Conservation (phyloP, 2,329 filamentous ascomycete genomes). For the Claviceps monticola region DNA sequence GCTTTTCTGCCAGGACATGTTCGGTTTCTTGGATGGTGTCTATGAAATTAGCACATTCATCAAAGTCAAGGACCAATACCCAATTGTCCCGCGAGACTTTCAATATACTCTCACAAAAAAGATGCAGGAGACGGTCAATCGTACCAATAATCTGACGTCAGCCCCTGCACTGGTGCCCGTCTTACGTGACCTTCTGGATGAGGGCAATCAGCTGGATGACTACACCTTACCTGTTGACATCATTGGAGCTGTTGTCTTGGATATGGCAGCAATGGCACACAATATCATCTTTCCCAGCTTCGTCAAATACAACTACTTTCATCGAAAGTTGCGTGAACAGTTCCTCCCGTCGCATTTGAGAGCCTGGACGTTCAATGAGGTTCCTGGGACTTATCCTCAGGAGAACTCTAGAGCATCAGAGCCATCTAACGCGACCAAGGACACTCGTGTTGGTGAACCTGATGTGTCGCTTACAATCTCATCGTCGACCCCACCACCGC, state of each 20-base stretch:
- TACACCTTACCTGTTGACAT: conserved; percentile 12
- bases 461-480: background rate
- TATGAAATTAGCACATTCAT: conserved; percentile 17
- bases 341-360: conserved; percentile 12
- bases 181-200: conserved; percentile 13
- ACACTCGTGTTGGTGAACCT: background rate
- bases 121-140: conserved; percentile 8
- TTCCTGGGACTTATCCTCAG: conserved; percentile 17
- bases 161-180: conserved; percentile 13
- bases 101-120: conserved; percentile 11
- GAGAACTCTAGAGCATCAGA: conserved; percentile 4
- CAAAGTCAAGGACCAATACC: conserved; percentile 13
- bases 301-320: conserved; percentile 13
- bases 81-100: conserved; percentile 11
- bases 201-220: background rate
- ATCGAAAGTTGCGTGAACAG: conserved; percentile 10
- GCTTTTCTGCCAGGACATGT: conserved; percentile 10
- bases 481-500: background rate
- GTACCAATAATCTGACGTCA: conserved; percentile 14
- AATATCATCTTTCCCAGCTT: conserved; percentile 17
- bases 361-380: conserved; percentile 6
- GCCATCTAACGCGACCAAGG: background rate
- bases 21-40: conserved; percentile 11
- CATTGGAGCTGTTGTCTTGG: conserved; percentile 15
- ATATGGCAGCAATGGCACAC: conserved; percentile 16